Evolutionary conservation across 2,329 filamentous ascomycete species (phyloP).

Genomic region (Penicillium italicum): DNA sequence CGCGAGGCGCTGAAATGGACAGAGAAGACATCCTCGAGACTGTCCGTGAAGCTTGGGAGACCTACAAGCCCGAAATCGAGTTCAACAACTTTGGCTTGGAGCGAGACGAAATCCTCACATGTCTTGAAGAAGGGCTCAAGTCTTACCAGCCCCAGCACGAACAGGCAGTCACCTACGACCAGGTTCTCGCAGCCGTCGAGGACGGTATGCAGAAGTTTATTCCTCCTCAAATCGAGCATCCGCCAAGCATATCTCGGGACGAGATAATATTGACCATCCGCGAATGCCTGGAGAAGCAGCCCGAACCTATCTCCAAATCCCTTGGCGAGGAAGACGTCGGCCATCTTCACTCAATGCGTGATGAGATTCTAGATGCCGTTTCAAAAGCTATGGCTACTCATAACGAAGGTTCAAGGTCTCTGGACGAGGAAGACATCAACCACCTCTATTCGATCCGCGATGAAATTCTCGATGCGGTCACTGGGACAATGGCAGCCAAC

Average conservation of each 20-base stretch:
- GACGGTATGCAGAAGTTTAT: conserved; percentile 78
- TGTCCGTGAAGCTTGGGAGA: conserved; percentile 87
- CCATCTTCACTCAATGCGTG: conserved; percentile 29
- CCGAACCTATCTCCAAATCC: conserved; percentile 49
- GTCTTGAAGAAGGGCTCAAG: conserved; percentile 78
- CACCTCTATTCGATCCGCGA: conserved; percentile 28
- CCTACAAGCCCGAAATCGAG: conserved; percentile 89
- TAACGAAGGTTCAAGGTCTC: conserved; percentile 15
- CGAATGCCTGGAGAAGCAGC: conserved; percentile 74
- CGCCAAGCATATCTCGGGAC: conserved; percentile 68
- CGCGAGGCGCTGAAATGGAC: conserved; percentile 54
- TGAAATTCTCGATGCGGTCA: conserved; percentile 31
- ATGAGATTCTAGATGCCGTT: conserved; percentile 32
- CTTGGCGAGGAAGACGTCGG: conserved; percentile 24
- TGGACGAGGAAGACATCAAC: conserved; percentile 23
- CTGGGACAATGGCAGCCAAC: conserved; percentile 23
- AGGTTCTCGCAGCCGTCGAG: conserved; percentile 81
- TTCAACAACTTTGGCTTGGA: conserved; percentile 87
- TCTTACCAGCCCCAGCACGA: conserved; percentile 59
- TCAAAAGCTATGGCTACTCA: conserved; percentile 26
- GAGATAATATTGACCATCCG: conserved; percentile 80
- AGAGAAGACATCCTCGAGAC: conserved; percentile 83
- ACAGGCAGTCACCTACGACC: conserved; percentile 68
- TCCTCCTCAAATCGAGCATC: conserved; percentile 67
- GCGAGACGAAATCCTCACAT: conserved; percentile 82